phyloP scores from a whole-genome alignment of 148 eudicot species.

The Rhododendron ovatum region DNA sequence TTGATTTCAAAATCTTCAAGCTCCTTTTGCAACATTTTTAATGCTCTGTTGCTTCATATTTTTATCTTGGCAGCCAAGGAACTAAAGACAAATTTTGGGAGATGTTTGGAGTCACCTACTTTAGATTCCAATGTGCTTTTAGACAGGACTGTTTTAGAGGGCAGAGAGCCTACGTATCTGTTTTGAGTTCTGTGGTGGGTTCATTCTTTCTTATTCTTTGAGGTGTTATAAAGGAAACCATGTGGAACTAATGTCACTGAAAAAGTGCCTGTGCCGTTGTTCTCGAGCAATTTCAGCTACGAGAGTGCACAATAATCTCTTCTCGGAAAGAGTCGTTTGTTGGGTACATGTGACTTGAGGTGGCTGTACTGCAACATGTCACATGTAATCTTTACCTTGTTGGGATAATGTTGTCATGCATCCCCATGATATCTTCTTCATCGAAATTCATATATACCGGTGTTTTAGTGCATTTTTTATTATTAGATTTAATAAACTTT shows the following conservation, averaged over 20 bases:
- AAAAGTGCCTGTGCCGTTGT: not conserved
- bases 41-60: not conserved
- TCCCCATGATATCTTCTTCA: not conserved
- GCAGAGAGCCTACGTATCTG: not conserved
- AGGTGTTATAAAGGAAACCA: not conserved
- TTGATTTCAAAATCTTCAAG: not conserved
- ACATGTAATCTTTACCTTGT: not conserved
- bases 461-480: not conserved
- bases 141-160: not conserved
- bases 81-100: not conserved
- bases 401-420: not conserved
- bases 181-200: not conserved
- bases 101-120: not conserved
- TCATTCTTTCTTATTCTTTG: not conserved
- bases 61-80: not conserved
- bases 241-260: no score
- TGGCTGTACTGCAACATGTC: not conserved
- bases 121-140: not conserved
- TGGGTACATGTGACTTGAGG: no score
- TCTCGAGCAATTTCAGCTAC: not conserved
- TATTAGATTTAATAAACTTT: no score
- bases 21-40: not conserved
- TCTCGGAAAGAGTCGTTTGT: not conserved
- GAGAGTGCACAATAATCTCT: no score
- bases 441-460: not conserved